phyloP scores from a whole-genome alignment of 306 rosid genomes.

The Medicago lupulina region DNA sequence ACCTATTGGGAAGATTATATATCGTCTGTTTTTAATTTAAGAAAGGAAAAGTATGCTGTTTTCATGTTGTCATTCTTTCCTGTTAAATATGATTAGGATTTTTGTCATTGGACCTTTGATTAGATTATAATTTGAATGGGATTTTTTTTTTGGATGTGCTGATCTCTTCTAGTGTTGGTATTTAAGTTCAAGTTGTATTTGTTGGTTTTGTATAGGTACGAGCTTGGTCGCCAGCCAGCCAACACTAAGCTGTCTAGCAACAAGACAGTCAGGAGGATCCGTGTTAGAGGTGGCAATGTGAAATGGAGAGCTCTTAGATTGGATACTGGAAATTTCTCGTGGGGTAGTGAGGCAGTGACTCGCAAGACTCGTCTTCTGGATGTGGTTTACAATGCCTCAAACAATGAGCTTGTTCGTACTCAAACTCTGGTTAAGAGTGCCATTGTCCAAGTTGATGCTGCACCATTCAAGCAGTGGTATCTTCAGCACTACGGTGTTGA shows the following conservation, averaged over 20 bases:
- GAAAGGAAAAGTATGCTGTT: not conserved
- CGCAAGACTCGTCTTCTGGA: slow-evolving; percentile 63
- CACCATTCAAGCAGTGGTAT: slow-evolving; percentile 68
- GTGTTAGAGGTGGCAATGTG: slow-evolving; percentile 68
- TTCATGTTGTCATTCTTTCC: not conserved
- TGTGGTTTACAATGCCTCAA: slow-evolving; percentile 65
- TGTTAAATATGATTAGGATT: not conserved
- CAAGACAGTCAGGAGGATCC: slow-evolving; percentile 60
- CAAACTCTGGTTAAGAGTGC: slow-evolving; percentile 64
- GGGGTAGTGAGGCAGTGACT: slow-evolving; percentile 68
- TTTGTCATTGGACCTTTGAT: not conserved
- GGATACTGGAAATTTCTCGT: slow-evolving; percentile 60
- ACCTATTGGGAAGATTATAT: too few species aligned
- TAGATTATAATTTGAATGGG: not conserved
- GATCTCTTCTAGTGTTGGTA: not conserved
- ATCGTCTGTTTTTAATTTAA: too few species aligned
- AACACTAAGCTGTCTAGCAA: slow-evolving; percentile 61
- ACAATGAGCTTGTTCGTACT: slow-evolving; percentile 65
- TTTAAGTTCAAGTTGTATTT: not conserved
- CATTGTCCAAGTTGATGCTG: slow-evolving; percentile 66
- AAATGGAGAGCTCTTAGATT: slow-evolving; percentile 64
- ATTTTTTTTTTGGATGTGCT: not conserved
- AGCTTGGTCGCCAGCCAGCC: slow-evolving; percentile 68
- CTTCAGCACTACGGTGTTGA: slow-evolving; percentile 70
- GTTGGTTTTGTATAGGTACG: slow-evolving; percentile 46